Evolutionary conservation across 2,329 filamentous ascomycete species (phyloP), one percentile per base, ranked within the genome.

Genomic region (Decorospora gaudefroyi): DNA sequence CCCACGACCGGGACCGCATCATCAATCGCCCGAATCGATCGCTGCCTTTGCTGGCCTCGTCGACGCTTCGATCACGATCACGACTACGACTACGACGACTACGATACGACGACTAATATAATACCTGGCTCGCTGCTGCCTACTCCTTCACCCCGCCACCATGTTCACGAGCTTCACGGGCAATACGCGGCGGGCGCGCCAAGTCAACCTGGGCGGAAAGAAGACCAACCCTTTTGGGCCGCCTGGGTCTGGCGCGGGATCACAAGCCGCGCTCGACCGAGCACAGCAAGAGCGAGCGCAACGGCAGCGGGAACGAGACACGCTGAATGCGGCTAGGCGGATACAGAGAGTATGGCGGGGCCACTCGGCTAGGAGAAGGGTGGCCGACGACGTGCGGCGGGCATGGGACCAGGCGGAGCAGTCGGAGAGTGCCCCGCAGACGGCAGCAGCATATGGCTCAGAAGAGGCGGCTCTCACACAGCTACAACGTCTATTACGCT

Each of bases 161-260:
- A 96, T 96, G 92, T 95, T 93, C 74, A 85, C 87, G 50, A 90
- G 87, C 40, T 99, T 99, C 74, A 93, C 88, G 16, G 93, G 93
- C 59, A 88, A 76, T 72, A 88, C 90, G 61, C 85, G 89, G 64
- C 87, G 88, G 57, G 86, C 87, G 50, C 86, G 93, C 55, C 91
- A 96, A 69, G 90, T 97, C 67, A 96, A 97, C 72, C 85, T 99
- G 50, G 93, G 90, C 56, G 93, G 90, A 51, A 86, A 91, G 59
- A 83, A 82, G 55, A 77, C 78, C 36, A 95, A 96, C 64, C 89
- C 90, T 3, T 95, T 93, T 69, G 84, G 79, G 37, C 72, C 70
- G 40, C 69, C 80, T 48, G 81, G 81, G 55, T 70, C 72, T 46
- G 78, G 79, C 11, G 78, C 82, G 1, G 85, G 84, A 12, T 79